Evolutionary conservation across 2,329 filamentous ascomycete genomes (phyloP), one percentile per base, ranked within the genome.

Genomic region (Phialophora chinensis): DNA sequence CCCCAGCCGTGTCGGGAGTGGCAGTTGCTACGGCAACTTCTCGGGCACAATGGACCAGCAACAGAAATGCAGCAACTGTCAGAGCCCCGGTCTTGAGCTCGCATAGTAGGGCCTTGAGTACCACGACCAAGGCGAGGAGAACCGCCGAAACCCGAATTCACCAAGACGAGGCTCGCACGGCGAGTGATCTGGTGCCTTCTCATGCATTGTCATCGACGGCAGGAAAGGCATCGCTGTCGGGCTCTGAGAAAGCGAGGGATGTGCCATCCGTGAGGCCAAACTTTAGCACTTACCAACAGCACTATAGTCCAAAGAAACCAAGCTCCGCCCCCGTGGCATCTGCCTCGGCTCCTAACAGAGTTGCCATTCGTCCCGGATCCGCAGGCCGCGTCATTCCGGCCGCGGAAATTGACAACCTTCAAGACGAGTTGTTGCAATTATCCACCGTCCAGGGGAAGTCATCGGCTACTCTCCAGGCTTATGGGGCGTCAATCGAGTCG

Each of bases 401-500:
- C 14, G 75, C 77, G 23, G 77, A 80, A 33, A 72, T 78, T 60
- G 70, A 75, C 14, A 74, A 75, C 12, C 59, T 81, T 35, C 77
- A 80, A 63, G 80, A 77, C 0, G 80, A 83, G 65, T 72, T 82
- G 12, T 72, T 83, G 27, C 80, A 83, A 62, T 68, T 82, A 17
- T 77, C 75, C 60, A 74, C 81, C 4, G 72, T 81, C 6, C 76
- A 80, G 68, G 73, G 65, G 17, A 56, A 52, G 12, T 67, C 71
- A 20, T 33, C 54, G 47, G 35, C 20, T 29, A 65, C 50, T 6
- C 52, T 73, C 25, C 65, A 60, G 33, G 12, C 23, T 7, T 73
- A 67, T 58, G 12, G 56, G 52, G 29, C 55, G 8, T 69, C 67
- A 55, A 65, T 71, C 20, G 38, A 38, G 12, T 49, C 25, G n/a